These are phyloP conservation scores for Fusarium odoratissimum DNA, from an alignment of 2,329 filamentous ascomycete species.

Conservation along the genomic window DNA sequence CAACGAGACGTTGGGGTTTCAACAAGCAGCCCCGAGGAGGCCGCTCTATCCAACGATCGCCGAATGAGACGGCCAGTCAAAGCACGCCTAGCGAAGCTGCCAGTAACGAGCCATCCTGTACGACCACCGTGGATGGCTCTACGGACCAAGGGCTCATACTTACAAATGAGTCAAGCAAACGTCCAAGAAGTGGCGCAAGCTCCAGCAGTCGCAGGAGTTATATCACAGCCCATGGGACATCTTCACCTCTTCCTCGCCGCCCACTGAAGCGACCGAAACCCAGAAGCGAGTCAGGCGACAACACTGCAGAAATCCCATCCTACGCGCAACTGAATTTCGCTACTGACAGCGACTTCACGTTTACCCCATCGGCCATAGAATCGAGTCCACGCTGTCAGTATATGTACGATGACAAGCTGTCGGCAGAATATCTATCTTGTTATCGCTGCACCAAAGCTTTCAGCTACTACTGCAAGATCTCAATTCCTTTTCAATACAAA, in stretches of 20 bases:
- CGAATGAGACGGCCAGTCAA: background rate
- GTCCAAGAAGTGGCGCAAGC: background rate
- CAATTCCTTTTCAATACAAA: background rate
- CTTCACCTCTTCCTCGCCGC: background rate
- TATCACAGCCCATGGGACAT: background rate
- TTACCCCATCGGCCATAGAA: background rate
- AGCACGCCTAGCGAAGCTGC: background rate
- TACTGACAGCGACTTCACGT: background rate
- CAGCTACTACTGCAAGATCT: background rate
- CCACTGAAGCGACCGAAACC: background rate
- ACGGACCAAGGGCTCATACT: background rate
- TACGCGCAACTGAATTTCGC: background rate
- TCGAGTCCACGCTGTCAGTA: background rate
- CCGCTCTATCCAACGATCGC: rapidly evolving
- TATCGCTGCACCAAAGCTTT: background rate
- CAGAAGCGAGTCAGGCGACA: background rate
- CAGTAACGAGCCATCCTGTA: background rate
- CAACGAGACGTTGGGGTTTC: conserved; percentile 4
- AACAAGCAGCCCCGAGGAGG: background rate
- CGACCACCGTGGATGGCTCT: rapidly evolving
- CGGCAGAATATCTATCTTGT: background rate
- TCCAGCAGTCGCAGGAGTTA: background rate
- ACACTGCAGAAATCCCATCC: background rate
- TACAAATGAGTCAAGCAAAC: background rate
- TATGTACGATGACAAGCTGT: background rate